These are phyloP conservation scores for Gymnopus androsaceus DNA, from an alignment of 1,284 basidiomycete genomes.

Conservation along the genomic window DNA sequence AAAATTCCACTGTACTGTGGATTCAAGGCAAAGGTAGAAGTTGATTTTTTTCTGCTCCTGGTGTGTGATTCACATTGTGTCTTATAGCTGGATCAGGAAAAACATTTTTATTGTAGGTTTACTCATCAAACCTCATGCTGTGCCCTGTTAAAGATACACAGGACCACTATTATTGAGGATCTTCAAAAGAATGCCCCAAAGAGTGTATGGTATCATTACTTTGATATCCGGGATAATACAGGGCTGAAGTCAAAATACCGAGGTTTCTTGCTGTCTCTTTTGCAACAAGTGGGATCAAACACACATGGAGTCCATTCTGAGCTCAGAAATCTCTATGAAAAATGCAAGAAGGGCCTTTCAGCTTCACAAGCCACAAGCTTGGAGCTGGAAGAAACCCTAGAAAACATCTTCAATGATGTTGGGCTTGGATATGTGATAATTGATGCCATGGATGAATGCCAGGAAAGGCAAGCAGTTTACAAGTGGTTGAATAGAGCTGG, in stretches of 20 bases:
- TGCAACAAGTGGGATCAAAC: not conserved
- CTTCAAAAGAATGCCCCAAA: not conserved
- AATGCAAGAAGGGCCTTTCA: not conserved
- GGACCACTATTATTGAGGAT: not conserved
- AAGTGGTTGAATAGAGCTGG: not conserved
- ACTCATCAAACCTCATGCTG: slow-evolving; percentile 1
- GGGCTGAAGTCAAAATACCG: no score
- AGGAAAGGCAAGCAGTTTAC: not conserved
- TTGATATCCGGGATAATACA: no score
- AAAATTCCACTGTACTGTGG: no score
- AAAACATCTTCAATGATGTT: no score
- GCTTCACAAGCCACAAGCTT: not conserved
- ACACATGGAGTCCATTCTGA: not conserved
- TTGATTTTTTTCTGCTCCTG: no score
- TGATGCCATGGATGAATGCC: no score
- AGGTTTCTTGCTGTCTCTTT: no score
- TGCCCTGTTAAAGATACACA: not conserved
- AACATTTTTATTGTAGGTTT: no score
- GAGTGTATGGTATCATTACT: not conserved
- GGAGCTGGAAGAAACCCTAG: not conserved
- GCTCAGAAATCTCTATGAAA: not conserved
- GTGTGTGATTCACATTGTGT: no score
- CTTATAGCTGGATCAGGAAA: no score
- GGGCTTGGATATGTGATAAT: no score
- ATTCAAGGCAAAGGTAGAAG: no score